phyloP scores from a whole-genome alignment of 169 alveolate genomes.

The Plasmodium coatneyi region DNA sequence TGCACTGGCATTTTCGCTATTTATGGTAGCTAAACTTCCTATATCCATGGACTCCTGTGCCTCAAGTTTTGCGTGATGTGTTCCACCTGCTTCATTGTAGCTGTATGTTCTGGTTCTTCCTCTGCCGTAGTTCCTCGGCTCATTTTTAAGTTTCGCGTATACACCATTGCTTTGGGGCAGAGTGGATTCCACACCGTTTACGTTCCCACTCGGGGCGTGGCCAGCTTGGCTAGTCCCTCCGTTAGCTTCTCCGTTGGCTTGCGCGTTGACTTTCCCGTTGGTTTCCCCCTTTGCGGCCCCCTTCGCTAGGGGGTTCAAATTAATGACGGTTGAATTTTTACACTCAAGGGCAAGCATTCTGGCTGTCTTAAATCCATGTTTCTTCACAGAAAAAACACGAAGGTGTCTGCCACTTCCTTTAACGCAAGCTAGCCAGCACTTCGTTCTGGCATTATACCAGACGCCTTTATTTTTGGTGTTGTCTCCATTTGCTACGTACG shows the following conservation, averaged over 20 bases:
- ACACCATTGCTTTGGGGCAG: background rate
- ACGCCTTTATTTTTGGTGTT: slow-evolving; percentile 54
- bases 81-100: background rate
- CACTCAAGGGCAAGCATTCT: slow-evolving; percentile 58
- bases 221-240: background rate
- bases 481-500: slow-evolving; percentile 27
- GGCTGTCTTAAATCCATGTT: slow-evolving; percentile 59
- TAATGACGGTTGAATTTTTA: slow-evolving; percentile 31
- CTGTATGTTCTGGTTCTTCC: background rate
- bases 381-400: slow-evolving; percentile 63
- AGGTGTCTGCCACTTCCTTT: slow-evolving; percentile 71
- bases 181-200: background rate
- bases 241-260: background rate
- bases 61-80: background rate
- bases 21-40: background rate
- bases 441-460: slow-evolving; percentile 69
- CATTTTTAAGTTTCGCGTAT: background rate
- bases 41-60: background rate
- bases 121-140: background rate
- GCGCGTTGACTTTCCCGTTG: background rate
- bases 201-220: background rate
- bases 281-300: background rate
- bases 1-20: background rate
- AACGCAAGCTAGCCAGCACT: slow-evolving; percentile 72
- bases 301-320: background rate